Conservation (phyloP, 495 filamentous ascomycete species). For the Eremomyces bilateralis region DNA sequence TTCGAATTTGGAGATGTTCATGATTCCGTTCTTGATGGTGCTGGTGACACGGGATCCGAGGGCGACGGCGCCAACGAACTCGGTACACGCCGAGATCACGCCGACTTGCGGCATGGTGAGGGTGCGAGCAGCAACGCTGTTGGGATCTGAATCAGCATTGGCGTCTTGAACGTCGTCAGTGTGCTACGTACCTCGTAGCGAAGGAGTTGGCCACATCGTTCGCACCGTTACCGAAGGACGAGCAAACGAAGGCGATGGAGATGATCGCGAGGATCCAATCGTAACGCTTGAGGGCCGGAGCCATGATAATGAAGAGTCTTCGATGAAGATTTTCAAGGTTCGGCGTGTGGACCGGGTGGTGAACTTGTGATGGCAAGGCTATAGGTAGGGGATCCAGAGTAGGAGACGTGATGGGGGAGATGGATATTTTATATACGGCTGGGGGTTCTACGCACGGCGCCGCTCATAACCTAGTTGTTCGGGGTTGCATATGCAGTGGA, state of each 20-base stretch:
- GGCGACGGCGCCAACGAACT: conserved; percentile 40
- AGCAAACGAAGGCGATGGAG: conserved; percentile 24
- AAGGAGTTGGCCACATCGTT: conserved; percentile 17
- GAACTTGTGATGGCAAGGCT: too few species aligned
- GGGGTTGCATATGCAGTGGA: too few species aligned
- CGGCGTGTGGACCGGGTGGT: too few species aligned
- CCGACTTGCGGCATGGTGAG: conserved; percentile 12
- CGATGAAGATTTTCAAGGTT: too few species aligned
- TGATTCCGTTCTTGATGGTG: conserved; percentile 46
- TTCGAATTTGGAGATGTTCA: conserved; percentile 28
- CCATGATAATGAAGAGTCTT: too few species aligned
- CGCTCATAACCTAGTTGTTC: too few species aligned
- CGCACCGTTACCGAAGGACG: conserved; percentile 24
- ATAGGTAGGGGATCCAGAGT: too few species aligned
- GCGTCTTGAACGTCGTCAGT: neutral
- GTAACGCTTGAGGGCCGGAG: conserved; percentile 12
- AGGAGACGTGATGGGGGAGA: too few species aligned
- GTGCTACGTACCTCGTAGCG: conserved; percentile 10
- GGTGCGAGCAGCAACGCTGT: conserved; percentile 10
- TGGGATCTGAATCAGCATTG: too few species aligned
- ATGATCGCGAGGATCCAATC: conserved; percentile 29
- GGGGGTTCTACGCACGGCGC: too few species aligned
- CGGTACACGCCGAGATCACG: conserved; percentile 16
- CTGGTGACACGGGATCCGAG: conserved; percentile 42
- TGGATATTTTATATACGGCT: too few species aligned